Evolutionary conservation across 2,329 filamentous ascomycete species (phyloP).

Genomic region (Monosporascus ibericus): DNA sequence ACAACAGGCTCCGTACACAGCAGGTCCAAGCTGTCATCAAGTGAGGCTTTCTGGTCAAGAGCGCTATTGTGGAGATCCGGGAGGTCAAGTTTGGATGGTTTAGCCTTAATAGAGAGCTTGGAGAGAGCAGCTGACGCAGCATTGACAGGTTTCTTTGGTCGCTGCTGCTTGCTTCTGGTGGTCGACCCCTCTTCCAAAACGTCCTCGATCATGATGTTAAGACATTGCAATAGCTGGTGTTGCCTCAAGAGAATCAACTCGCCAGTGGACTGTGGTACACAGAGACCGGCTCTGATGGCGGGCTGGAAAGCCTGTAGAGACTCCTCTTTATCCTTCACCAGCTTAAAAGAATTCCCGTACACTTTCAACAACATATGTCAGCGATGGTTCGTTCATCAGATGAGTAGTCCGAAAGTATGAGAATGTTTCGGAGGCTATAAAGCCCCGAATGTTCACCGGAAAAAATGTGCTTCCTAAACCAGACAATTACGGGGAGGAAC

Average conservation of each 20-base stretch:
- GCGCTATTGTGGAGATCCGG: conserved; percentile 25
- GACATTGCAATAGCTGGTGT: conserved; percentile 25
- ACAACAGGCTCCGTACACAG: conserved; percentile 26
- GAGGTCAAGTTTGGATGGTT: conserved; percentile 23
- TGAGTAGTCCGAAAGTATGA: no score
- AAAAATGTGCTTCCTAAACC: no score
- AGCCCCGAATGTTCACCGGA: no score
- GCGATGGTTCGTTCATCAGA: no score
- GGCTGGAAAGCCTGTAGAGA: conserved; percentile 15
- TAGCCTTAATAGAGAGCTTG: conserved; percentile 24
- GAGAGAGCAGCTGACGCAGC: conserved; percentile 23
- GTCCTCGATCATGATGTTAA: conserved; percentile 36
- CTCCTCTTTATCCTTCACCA: conserved; percentile 15
- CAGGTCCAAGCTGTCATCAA: conserved; percentile 30
- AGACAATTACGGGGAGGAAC: no score
- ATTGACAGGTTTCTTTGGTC: conserved; percentile 24
- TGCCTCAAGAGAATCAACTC: conserved; percentile 36
- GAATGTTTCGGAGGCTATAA: no score
- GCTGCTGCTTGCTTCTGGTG: conserved; percentile 16
- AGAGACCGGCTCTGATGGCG: conserved; percentile 15
- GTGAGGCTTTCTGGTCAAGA: conserved; percentile 25
- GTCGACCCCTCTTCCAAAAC: conserved; percentile 34
- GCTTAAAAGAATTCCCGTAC: conserved; percentile 32
- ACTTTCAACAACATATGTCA: not conserved
- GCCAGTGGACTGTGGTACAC: conserved; percentile 23